Evolutionary conservation across 2,329 filamentous ascomycete genomes (phyloP).

Genomic region (Ustilaginoidea virens): DNA sequence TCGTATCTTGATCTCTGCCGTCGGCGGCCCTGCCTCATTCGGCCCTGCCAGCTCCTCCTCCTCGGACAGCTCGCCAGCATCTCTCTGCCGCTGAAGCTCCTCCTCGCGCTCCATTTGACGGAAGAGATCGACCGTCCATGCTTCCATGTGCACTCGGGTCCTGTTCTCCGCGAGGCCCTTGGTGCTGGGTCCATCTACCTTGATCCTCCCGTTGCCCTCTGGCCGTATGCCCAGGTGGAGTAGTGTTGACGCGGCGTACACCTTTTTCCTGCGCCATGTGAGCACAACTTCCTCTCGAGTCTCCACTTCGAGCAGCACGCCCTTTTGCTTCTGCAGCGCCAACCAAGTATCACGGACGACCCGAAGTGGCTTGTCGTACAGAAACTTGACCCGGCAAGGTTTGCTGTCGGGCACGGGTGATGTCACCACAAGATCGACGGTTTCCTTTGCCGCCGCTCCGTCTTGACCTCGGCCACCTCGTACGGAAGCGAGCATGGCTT

Average conservation of each 20-base stretch:
- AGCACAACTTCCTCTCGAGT: constrained; percentile 48
- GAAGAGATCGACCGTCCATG: constrained; percentile 55
- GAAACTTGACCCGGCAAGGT: constrained; percentile 43
- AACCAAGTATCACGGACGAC: constrained; percentile 59
- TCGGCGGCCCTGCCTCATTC: constrained; percentile 9
- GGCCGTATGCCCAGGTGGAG: constrained; percentile 46
- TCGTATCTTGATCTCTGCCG: constrained; percentile 23
- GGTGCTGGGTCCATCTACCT: constrained; percentile 18
- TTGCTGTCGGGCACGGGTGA: constrained; percentile 48
- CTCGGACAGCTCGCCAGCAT: constrained; percentile 23
- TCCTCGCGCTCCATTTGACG: constrained; percentile 29
- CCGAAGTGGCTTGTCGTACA: constrained; percentile 50
- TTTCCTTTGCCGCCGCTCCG: constrained; percentile 9
- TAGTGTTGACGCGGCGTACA: constrained; percentile 66
- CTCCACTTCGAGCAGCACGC: constrained; percentile 19
- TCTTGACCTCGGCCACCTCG: constrained; percentile 5
- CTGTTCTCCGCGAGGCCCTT: constrained; percentile 34
- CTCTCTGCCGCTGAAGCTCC: constrained; percentile 29
- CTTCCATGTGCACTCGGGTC: constrained; percentile 56
- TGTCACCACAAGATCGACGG: constrained; percentile 30
- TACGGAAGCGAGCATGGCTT: constrained; percentile 11
- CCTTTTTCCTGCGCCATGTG: constrained; percentile 57
- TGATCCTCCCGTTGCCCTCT: constrained; percentile 23
- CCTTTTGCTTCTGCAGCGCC: constrained; percentile 34
- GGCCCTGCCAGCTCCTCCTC: constrained; percentile 13